These are phyloP conservation scores for Sporothrix euskadiensis DNA, from an alignment of 2,329 filamentous ascomycete species.

Conservation along the genomic window DNA sequence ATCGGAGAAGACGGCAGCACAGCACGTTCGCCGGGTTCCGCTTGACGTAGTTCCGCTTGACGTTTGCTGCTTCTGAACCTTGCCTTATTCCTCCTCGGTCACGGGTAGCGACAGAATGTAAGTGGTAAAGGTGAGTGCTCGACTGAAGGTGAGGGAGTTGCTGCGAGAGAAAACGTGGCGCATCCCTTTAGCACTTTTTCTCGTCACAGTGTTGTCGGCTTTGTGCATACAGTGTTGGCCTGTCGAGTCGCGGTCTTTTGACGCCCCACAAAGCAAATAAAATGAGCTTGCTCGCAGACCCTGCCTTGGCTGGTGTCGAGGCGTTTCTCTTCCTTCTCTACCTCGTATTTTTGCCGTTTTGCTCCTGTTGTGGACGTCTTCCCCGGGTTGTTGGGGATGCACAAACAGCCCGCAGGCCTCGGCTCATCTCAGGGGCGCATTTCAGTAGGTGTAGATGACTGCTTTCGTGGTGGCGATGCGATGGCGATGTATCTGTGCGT, in stretches of 20 bases:
- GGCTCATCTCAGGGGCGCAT: slow-evolving; percentile 5
- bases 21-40: neutral
- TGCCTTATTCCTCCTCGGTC: neutral
- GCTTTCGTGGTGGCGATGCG: no score
- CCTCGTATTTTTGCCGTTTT: neutral
- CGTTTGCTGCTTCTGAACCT: neutral
- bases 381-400: neutral
- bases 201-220: neutral
- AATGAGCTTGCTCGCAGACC: neutral
- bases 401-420: slow-evolving; percentile 11
- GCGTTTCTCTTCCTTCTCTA: neutral
- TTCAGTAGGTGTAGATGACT: neutral
- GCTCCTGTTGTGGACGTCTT: neutral
- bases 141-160: neutral
- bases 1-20: neutral
- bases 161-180: neutral
- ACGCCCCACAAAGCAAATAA: neutral
- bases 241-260: neutral
- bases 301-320: neutral
- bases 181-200: neutral
- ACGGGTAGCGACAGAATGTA: neutral
- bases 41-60: neutral
- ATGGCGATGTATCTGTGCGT: neutral
- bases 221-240: neutral
- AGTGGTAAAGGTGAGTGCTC: neutral